These are phyloP conservation scores for Ceratocystis harringtonii DNA, from an alignment of 2,329 filamentous ascomycete genomes.

Conservation along the genomic window DNA sequence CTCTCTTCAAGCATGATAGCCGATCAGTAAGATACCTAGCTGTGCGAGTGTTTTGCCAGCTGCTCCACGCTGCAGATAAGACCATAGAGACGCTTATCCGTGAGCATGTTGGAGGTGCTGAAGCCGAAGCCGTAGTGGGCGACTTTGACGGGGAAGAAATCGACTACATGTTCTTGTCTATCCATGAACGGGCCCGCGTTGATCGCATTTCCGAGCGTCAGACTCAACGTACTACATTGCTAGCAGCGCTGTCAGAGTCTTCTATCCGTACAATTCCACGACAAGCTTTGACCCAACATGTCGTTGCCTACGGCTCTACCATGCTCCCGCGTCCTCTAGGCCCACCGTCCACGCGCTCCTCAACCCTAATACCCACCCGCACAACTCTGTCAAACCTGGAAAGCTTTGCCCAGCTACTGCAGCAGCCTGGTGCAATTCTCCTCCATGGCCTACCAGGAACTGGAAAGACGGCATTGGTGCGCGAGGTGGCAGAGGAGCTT, in stretches of 20 bases:
- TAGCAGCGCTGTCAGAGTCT: constrained; percentile 1
- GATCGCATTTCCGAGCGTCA: constrained; percentile 21
- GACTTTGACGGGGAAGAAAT: constrained; percentile 60
- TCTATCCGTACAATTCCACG: constrained; percentile 19
- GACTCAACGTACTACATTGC: constrained; percentile 3
- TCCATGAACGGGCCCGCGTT: constrained; percentile 42
- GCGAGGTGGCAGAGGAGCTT: constrained; percentile 65
- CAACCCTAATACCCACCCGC: constrained; percentile 40
- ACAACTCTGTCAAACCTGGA: constrained; percentile 62
- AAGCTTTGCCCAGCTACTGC: constrained; percentile 51
- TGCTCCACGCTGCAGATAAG: constrained; percentile 64
- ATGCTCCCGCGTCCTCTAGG: constrained; percentile 51
- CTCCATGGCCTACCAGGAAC: constrained; percentile 71
- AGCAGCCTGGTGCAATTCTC: constrained; percentile 55
- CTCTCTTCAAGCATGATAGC: constrained; percentile 47
- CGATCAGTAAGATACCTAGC: constrained; percentile 61
- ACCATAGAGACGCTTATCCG: constrained; percentile 58
- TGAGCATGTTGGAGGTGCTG: constrained; percentile 46
- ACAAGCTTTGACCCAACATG: constrained; percentile 41
- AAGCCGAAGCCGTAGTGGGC: constrained; percentile 47
- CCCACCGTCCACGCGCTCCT: constrained; percentile 20
- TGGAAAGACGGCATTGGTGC: constrained; percentile 78
- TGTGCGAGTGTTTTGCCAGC: constrained; percentile 63
- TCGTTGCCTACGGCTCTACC: constrained; percentile 49
- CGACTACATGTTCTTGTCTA: constrained; percentile 60